Percentiles rank a stretch among this genome's conserved stretches.
phyloP scores from a whole-genome alignment of 495 filamentous ascomycete species.

The Penicillium desertorum region DNA sequence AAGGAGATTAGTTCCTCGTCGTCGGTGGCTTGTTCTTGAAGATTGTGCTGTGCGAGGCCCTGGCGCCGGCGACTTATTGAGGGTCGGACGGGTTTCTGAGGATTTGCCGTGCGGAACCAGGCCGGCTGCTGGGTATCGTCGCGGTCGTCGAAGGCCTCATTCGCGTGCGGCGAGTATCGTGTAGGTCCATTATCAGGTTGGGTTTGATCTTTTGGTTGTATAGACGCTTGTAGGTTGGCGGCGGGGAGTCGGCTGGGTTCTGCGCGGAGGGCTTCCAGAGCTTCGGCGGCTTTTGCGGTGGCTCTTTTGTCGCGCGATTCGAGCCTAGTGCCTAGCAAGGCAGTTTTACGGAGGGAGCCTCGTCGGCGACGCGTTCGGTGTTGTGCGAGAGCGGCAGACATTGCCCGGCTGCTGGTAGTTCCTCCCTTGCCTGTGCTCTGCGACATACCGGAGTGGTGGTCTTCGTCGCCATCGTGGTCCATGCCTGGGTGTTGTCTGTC shows the following conservation, averaged over 20 bases:
- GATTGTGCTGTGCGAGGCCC: constrained; percentile 50
- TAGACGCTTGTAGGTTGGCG: neutral
- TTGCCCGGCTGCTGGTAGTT: constrained; percentile 45
- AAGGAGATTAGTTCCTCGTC: constrained; percentile 73
- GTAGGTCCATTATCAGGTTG: constrained; percentile 23
- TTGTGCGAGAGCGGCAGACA: constrained; percentile 58
- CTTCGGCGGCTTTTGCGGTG: constrained; percentile 32
- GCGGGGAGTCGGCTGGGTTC: constrained; percentile 29
- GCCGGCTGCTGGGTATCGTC: constrained; percentile 18
- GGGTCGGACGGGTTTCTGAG: constrained; percentile 24
- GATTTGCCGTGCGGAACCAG: constrained; percentile 31
- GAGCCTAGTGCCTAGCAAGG: constrained; percentile 66
- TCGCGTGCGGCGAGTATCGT: neutral
- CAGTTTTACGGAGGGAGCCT: constrained; percentile 77
- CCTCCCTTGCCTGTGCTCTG: constrained; percentile 15
- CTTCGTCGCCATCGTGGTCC: constrained; percentile 42
- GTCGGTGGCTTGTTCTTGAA: constrained; percentile 70
- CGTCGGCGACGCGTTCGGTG: constrained; percentile 70
- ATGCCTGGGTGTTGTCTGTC: constrained; percentile 37
- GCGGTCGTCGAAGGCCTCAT: constrained; percentile 20
- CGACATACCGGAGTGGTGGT: constrained; percentile 32
- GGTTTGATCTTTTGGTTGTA: constrained; percentile 20
- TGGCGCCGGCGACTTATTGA: constrained; percentile 28
- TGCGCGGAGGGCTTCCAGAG: constrained; percentile 44
- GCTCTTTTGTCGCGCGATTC: constrained; percentile 50